A percentile compares a stretch with the other conserved stretches of the same genome.
phyloP scores from a whole-genome alignment of 2,329 filamentous ascomycete genomes.

The Alternaria sp. region DNA sequence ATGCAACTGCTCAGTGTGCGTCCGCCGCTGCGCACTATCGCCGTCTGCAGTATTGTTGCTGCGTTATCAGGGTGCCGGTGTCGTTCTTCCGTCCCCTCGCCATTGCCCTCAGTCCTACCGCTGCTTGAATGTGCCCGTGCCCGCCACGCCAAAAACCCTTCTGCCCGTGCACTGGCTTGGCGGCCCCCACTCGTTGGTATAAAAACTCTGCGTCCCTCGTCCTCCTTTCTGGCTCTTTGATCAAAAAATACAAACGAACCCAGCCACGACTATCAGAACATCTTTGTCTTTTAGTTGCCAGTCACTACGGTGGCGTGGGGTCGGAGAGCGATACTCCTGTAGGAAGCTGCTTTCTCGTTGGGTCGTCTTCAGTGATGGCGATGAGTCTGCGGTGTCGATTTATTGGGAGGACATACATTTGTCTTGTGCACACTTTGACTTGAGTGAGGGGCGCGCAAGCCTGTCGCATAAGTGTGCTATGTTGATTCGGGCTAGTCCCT shows the following conservation, averaged over 20 bases:
- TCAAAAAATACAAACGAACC: constrained; percentile 69
- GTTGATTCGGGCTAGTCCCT: background rate
- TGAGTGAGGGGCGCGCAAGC: background rate
- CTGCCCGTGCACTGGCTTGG: constrained; percentile 12
- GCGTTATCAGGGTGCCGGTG: background rate
- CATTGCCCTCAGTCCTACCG: background rate
- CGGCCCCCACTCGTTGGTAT: constrained; percentile 14
- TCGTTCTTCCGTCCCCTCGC: background rate
- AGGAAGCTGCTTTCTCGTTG: constrained; percentile 75
- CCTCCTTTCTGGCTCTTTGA: constrained; percentile 55
- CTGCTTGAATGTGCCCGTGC: constrained; percentile 8
- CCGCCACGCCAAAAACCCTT: background rate
- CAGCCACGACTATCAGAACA: constrained; percentile 70
- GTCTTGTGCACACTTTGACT: background rate
- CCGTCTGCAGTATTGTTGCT: background rate
- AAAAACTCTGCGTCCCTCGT: constrained; percentile 35
- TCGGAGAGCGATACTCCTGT: constrained; percentile 66
- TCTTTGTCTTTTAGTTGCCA: constrained; percentile 74
- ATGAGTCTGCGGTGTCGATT: constrained; percentile 75
- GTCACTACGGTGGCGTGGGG: constrained; percentile 67
- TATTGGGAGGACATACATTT: constrained; percentile 68
- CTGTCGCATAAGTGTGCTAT: background rate
- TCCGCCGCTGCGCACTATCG: background rate
- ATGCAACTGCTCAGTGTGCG: background rate
- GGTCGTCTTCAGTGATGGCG: constrained; percentile 75